Evolutionary conservation across 2,329 filamentous ascomycete species (phyloP).

Genomic region (Endothia cerciana): DNA sequence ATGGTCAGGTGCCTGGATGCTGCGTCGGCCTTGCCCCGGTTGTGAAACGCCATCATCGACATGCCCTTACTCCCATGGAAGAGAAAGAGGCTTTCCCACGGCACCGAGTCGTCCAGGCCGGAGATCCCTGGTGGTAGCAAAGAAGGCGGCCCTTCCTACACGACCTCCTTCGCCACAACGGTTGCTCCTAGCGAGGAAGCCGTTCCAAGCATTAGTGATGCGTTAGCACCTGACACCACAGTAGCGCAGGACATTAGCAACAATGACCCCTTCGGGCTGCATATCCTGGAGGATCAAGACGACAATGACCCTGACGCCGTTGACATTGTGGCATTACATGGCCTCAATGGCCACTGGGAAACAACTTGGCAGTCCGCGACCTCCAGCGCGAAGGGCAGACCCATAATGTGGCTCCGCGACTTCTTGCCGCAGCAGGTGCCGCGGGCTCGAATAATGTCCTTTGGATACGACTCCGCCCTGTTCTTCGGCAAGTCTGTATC

Average conservation of each 20-base stretch:
- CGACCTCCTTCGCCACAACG: neutral
- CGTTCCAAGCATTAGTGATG: neutral
- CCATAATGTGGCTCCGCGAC: conserved; percentile 17
- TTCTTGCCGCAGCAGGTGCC: conserved; percentile 28
- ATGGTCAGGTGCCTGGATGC: neutral
- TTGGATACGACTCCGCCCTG: conserved; percentile 31
- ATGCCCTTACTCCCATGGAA: neutral
- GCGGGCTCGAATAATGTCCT: conserved; percentile 27
- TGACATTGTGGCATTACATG: conserved; percentile 21
- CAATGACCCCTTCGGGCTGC: conserved; percentile 9
- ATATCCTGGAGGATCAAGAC: conserved; percentile 10
- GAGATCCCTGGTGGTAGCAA: no score
- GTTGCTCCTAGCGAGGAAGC: neutral
- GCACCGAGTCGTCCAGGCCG: neutral
- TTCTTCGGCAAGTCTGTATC: conserved; percentile 14
- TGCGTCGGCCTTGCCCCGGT: neutral
- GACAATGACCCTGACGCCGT: conserved; percentile 18
- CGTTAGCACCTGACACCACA: neutral
- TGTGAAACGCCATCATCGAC: neutral
- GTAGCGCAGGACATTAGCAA: neutral
- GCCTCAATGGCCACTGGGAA: conserved; percentile 20
- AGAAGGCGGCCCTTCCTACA: neutral
- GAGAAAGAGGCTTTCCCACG: neutral
- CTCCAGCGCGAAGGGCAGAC: conserved; percentile 8
- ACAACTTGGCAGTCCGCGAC: conserved; percentile 18